Percentiles rank a stretch among this genome's conserved stretches.
Conservation (phyloP, 768 basidiomycete genomes). For the Tulasnella sp. region DNA sequence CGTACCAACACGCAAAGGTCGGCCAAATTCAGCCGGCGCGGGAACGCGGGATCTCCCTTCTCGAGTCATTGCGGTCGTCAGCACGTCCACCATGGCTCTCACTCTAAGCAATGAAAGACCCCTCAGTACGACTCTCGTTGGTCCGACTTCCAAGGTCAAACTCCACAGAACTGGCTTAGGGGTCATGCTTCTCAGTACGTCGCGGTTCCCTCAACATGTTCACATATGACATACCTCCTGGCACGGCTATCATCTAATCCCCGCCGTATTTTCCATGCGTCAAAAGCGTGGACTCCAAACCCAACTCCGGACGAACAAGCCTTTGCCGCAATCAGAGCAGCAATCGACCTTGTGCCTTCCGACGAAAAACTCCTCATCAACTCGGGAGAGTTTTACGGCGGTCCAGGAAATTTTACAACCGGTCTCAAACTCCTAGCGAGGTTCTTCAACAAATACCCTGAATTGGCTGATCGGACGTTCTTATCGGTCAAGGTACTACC, state of each 20-base stretch:
- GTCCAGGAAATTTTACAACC: constrained; percentile 31
- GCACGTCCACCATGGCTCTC: too few species aligned
- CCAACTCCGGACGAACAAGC: constrained; percentile 49
- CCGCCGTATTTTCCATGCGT: too few species aligned
- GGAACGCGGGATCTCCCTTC: too few species aligned
- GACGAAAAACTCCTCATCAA: constrained; percentile 46
- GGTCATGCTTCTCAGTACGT: background rate
- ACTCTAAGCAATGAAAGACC: too few species aligned
- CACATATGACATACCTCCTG: background rate
- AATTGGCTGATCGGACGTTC: constrained; percentile 41
- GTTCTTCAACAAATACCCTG: constrained; percentile 44
- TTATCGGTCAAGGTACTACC: constrained; percentile 47
- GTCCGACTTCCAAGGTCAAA: background rate
- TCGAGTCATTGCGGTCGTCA: too few species aligned
- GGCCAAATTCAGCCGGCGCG: too few species aligned
- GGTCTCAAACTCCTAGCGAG: constrained; percentile 44
- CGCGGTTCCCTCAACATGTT: too few species aligned
- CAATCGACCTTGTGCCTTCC: constrained; percentile 37
- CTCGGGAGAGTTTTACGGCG: constrained; percentile 54
- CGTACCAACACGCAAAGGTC: too few species aligned
- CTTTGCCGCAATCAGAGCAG: constrained; percentile 53
- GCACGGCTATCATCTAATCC: background rate
- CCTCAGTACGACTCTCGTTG: too few species aligned
- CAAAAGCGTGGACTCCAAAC: constrained; percentile 37
- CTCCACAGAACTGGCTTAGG: constrained; percentile 1